Evolutionary conservation across 805 yeast genomes (phyloP).

Genomic region (Blastobotrys muscicola): DNA sequence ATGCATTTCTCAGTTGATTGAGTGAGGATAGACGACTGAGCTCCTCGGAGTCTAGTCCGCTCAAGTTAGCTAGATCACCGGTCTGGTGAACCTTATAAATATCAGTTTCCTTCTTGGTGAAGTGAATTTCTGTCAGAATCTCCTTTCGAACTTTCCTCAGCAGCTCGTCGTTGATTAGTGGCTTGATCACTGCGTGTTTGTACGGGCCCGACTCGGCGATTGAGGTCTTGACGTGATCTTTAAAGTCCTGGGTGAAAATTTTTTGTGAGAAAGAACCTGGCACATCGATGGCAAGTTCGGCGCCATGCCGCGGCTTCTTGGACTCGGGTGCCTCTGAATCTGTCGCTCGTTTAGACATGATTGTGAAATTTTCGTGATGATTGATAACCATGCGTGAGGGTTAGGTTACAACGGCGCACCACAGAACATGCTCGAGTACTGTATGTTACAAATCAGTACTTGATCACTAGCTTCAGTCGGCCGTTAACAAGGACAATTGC

Average conservation of each 20-base stretch:
- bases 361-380: too few species aligned
- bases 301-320: background rate
- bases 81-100: slow-evolving; percentile 82
- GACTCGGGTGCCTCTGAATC: slow-evolving; percentile 3
- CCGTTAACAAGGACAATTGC: too few species aligned
- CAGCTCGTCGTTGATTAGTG: slow-evolving; percentile 66
- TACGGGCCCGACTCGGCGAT: slow-evolving; percentile 64
- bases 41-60: slow-evolving; percentile 75
- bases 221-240: slow-evolving; percentile 7
- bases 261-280: slow-evolving; percentile 8
- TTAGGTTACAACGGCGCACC: too few species aligned
- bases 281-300: background rate
- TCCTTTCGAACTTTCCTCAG: slow-evolving; percentile 76
- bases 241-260: slow-evolving; percentile 8
- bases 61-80: slow-evolving; percentile 82
- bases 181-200: slow-evolving; percentile 77
- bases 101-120: slow-evolving; percentile 94
- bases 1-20: slow-evolving; percentile 71
- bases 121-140: slow-evolving; percentile 72
- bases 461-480: too few species aligned
- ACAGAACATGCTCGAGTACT: too few species aligned
- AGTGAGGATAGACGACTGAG: slow-evolving; percentile 63
- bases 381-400: too few species aligned
- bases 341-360: background rate
- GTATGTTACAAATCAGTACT: too few species aligned